Evolutionary conservation across 78 protist genomes (phyloP), one percentile per base, ranked within the genome.

Genomic region (Abeoforma whisleri): DNA sequence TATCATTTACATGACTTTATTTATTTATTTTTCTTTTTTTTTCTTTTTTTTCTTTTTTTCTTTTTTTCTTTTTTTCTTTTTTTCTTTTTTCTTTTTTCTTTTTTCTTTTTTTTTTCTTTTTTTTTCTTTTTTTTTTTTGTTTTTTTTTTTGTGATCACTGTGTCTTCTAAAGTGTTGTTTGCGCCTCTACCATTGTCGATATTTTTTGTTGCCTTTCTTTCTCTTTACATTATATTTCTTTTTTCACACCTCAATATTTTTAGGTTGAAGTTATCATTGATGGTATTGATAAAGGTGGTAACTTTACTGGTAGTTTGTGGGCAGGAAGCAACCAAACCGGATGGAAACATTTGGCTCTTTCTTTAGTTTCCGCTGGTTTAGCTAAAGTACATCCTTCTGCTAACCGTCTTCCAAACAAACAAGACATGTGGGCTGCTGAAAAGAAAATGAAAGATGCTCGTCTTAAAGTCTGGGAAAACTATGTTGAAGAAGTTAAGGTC

Each of bases 391-490:
- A 48, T 31, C 23, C 38, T 16, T 25, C 69, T 37, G 85, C 85
- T 25, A 31, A 57, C 28, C 72, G 76, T 36, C 71, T 81, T 22
- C 72, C 72, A 22, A 69, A 30, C 85, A 12, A 31, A 38, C 12
- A 28, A 16, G 68, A 81, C 2, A 30, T 81, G 28, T 12, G 12
- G 23, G 72, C 72, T 39, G 85, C 85, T 28, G 85, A 81, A 74
- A 30, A 81, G 36, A 48, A 16, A 22, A 74, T 74, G 25, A 40
- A 57, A 40, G 85, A 72, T 19, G 28, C 16, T 19, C 22, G n/a
- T 19, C 77, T 73, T 38, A 33, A 68, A 22, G 69, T 81, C 76
- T 81, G 85, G 85, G n/a, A 12, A n/a, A 81, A 81, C 85, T 81
- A 57, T 22, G 74, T 57, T n/a, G 85, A 81, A 30, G 30, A 35